Percentiles rank a stretch among this genome's conserved stretches.
phyloP scores from a whole-genome alignment of 1,284 basidiomycete species.

The Malassezia arunalokei region DNA sequence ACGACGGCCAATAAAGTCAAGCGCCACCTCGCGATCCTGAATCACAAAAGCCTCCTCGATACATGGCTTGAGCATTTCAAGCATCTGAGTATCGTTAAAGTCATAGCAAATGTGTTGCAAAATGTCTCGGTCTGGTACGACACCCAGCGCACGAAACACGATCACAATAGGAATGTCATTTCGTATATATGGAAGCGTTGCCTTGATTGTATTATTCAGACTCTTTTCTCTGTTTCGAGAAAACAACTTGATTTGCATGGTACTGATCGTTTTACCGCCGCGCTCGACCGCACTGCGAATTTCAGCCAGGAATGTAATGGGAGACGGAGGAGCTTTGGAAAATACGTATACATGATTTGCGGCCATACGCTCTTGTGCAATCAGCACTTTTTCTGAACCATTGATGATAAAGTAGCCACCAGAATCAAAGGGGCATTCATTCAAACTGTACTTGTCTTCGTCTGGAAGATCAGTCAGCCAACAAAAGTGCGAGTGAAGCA shows the following conservation, averaged over 20 bases:
- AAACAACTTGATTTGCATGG: slow-evolving; percentile 96
- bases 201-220: slow-evolving; percentile 79
- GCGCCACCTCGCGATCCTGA: slow-evolving; percentile 75
- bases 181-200: slow-evolving; percentile 93
- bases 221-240: slow-evolving; percentile 74
- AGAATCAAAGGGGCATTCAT: slow-evolving; percentile 87
- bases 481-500: slow-evolving; percentile 92
- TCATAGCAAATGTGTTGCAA: slow-evolving; percentile 98
- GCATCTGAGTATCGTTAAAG: slow-evolving; percentile 83
- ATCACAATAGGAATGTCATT: slow-evolving; percentile 98
- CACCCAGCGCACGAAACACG: slow-evolving; percentile 92
- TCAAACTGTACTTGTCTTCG: slow-evolving; percentile 71
- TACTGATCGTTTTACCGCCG: slow-evolving; percentile 94
- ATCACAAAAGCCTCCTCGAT: slow-evolving; percentile 98
- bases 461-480: slow-evolving; percentile 70
- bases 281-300: slow-evolving; percentile 96
- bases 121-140: slow-evolving; percentile 94
- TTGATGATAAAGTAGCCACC: slow-evolving; percentile 99
- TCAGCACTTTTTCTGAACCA: slow-evolving; percentile 96
- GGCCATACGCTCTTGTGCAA: slow-evolving; percentile 98
- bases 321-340: slow-evolving; percentile 90
- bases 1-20: slow-evolving; percentile 97
- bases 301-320: slow-evolving; percentile 89
- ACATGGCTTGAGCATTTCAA: slow-evolving; percentile 96
- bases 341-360: slow-evolving; percentile 99